Base-by-base conservation (phyloP, 2,329 filamentous ascomycete genomes). In the Pseudocercospora cruenta region DNA sequence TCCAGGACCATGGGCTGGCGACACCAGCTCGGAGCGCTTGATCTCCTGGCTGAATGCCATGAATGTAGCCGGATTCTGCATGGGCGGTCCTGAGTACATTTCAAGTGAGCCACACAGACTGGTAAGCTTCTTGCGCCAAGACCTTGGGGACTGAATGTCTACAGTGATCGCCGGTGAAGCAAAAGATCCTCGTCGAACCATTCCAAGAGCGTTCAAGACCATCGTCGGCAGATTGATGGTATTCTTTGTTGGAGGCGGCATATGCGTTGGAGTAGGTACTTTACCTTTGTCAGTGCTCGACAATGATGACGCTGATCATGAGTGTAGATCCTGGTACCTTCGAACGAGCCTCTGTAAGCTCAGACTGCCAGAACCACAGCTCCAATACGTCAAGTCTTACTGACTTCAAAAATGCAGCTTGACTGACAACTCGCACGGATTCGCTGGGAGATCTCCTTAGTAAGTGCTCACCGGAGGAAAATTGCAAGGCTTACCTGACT, bases 1-100 rank as follows among this genome's bases (percentile, higher is more conserved):
- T 0, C 91, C 91, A 0, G 91, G 91, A 1, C 26, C 51, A 10
- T 54, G 21, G 51, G 51, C 21, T 2, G 21, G 51, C 10, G 19
- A 24, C 51, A 24, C 8, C 21, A 24, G 21, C 51, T 54, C 21
- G 7, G 51, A 28, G 22, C 51, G 51, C 2, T 26, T 54, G 26
- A 54, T 54, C 12, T 54, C 51, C 8, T 54, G 21, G 21, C 21
- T 54, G 2, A 54, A 54, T 22, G 51, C 51, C 1, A 28, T 54
- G 21, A 28, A 24, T 16, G 51, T 54, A 4, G 51, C 51, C 21
- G 51, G 51, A 4, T 54, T 54, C 10, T 54, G 21, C 14, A 54
- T 54, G 21, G 51, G 51, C 14, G 51, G 51, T 24, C 51, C 51
- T 14, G 51, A 54, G 14, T 54, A 54, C 19, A 54, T 54, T 16